Evolutionary conservation across 2,329 filamentous ascomycete genomes (phyloP).

Genomic region (Sporothrix inflata): DNA sequence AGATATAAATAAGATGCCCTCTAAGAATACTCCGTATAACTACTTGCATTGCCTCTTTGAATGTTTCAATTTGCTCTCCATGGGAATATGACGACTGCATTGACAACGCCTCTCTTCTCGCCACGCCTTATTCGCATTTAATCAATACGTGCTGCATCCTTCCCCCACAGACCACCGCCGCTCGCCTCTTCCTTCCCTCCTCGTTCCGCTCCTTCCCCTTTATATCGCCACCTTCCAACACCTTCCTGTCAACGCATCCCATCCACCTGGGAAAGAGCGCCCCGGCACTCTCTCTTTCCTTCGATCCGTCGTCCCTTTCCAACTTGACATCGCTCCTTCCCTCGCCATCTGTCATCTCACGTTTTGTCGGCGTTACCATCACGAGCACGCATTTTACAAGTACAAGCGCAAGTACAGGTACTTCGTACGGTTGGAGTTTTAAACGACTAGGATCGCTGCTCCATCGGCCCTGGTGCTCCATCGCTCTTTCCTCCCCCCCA

Average conservation of each 20-base stretch:
- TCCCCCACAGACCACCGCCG: neutral
- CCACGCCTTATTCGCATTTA: neutral
- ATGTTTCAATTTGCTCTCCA: neutral
- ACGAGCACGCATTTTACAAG: neutral
- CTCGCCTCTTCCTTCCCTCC: constrained; percentile 2
- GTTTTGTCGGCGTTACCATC: neutral
- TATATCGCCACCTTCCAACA: neutral
- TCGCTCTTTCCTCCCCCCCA: neutral
- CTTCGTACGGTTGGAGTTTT: neutral
- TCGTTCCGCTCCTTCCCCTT: neutral
- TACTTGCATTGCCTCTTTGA: too few species aligned
- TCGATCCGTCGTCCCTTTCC: neutral
- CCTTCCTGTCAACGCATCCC: neutral
- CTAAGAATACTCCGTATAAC: neutral
- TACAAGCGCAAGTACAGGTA: neutral
- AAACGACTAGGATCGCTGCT: constrained; percentile 2
- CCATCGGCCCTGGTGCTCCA: constrained; percentile 1
- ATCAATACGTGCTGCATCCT: neutral
- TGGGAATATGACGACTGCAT: neutral
- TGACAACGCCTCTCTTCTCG: neutral
- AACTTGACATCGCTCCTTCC: neutral
- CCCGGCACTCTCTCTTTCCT: neutral
- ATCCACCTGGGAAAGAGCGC: constrained; percentile 1
- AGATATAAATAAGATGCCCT: too few species aligned
- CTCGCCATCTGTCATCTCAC: neutral